Conservation (phyloP, 805 yeast genomes). For the Monosporozyma aerobia region DNA sequence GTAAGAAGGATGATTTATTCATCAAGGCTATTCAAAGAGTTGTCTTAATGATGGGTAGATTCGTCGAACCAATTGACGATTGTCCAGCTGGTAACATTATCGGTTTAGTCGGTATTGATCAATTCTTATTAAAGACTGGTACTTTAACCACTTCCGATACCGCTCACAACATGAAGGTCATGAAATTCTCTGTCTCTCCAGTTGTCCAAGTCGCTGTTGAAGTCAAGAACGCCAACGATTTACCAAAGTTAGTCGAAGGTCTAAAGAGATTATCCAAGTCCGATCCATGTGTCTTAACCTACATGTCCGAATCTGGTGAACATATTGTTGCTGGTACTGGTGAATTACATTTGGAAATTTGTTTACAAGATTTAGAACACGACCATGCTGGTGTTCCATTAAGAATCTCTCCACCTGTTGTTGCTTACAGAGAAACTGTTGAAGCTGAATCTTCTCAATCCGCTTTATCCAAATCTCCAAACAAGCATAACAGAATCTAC, state of each 20-base stretch:
- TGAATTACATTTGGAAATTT: conserved; percentile 98
- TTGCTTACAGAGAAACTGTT: conserved; percentile 98
- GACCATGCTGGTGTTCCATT: conserved; percentile 99
- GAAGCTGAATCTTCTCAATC: conserved; percentile 85
- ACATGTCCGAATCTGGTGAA: conserved; percentile 93
- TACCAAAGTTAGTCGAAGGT: conserved; percentile 99
- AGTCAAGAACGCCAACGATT: conserved; percentile 98
- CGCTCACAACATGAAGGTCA: conserved; percentile 99
- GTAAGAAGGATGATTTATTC: conserved; percentile 96
- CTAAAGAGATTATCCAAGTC: conserved; percentile 99
- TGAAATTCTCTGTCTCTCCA: conserved; percentile 99
- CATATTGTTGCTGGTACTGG: conserved; percentile 99
- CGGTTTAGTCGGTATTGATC: conserved; percentile 99
- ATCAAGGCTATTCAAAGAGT: conserved; percentile 97
- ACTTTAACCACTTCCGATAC: conserved; percentile 93
- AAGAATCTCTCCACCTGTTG: conserved; percentile 96
- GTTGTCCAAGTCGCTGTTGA: conserved; percentile 99
- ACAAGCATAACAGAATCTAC: conserved; percentile 99
- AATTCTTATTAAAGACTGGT: conserved; percentile 98
- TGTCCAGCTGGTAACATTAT: conserved; percentile 99
- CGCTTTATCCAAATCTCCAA: conserved; percentile 98
- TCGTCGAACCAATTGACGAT: conserved; percentile 96
- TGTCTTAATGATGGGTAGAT: conserved; percentile 99
- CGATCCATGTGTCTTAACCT: conserved; percentile 93
- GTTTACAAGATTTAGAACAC: conserved; percentile 89